Evolutionary conservation across 306 rosid species (phyloP).

Genomic region (Geum urbanum): DNA sequence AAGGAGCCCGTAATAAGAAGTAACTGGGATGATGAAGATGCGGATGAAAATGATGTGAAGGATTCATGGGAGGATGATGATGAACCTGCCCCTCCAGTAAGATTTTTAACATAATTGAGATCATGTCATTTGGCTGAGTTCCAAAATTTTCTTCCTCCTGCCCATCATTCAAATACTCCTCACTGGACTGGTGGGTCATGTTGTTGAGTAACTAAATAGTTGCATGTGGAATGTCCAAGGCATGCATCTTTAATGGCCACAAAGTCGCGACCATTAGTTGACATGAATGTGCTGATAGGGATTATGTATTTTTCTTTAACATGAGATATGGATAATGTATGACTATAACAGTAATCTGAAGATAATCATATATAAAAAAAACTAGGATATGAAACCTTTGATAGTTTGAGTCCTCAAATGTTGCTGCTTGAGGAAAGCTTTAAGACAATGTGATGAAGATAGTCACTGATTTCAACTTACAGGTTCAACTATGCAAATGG

Average conservation of each 20-base stretch:
- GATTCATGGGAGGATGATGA: slow-evolving; percentile 97
- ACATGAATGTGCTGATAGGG: too few species aligned
- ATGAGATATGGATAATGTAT: not conserved
- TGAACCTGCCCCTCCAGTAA: slow-evolving; percentile 67
- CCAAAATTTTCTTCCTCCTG: not conserved
- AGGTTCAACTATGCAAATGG: not conserved
- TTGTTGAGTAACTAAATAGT: not conserved
- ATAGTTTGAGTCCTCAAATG: not conserved
- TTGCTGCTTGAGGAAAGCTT: not conserved
- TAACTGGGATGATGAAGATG: slow-evolving; percentile 92
- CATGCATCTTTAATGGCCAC: not conserved
- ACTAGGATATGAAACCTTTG: too few species aligned
- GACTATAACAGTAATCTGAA: not conserved
- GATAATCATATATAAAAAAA: too few species aligned
- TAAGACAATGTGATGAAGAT: not conserved
- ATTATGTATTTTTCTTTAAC: too few species aligned
- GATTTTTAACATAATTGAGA: slow-evolving; percentile 12
- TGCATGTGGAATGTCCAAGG: not conserved
- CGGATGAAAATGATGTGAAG: slow-evolving; percentile 76
- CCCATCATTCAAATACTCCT: not conserved
- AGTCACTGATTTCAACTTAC: not conserved
- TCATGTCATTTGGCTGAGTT: not conserved
- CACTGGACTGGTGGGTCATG: not conserved
- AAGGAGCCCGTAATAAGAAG: slow-evolving; percentile 52
- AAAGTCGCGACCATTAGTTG: too few species aligned